Base-by-base conservation (phyloP, 306 rosid genomes). In the Prunus fruticosa region DNA sequence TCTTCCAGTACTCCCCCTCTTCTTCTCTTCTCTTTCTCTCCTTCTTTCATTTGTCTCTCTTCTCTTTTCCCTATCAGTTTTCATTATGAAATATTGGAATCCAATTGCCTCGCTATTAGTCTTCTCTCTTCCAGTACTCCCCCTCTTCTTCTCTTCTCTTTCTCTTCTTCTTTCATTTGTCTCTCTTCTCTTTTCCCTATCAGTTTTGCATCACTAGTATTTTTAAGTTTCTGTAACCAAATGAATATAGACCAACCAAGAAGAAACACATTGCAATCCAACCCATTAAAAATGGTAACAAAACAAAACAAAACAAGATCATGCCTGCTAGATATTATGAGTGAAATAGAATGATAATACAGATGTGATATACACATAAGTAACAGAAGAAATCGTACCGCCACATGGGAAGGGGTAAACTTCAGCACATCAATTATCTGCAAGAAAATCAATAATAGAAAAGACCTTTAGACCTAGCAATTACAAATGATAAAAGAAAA, bases 401-500 rank as follows among this genome's bases (percentile, higher is more conserved):
- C 97, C 78, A 88, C 97, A 86, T 92, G 98, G 73, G 98, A 90
- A 86, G 98, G 98, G 67, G 83, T 57, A 71, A 92, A 84, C 75
- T 92, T 96, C 85, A 95, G 79, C 77, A 95, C 98, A 85, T 95
- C 97, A 85, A 95, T 82, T 79, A 95, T 85, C 98, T 94, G 96
- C 91, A 83, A 79, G 78, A 71, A 47, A 54, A 74, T 60, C 56
- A 68, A 57, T 30, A 67, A 32, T 25, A 71, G 73, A 72, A 76
- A 82, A 73, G 63, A 25, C 51, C 28, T 50, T 38, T 45, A 20
- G 69, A 82, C 57, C 68, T 32, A 52, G 16, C 57, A 43, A 9
- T n/a, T 28, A n/a, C 50, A 51, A 50, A 70, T 51, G 45, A 70
- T 19, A 30, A 16, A 23, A 51, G 61, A 28, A 8, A 51, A 61